phyloP scores from a whole-genome alignment of 2,329 filamentous ascomycete species.

The Amauroascus verrucosus region DNA sequence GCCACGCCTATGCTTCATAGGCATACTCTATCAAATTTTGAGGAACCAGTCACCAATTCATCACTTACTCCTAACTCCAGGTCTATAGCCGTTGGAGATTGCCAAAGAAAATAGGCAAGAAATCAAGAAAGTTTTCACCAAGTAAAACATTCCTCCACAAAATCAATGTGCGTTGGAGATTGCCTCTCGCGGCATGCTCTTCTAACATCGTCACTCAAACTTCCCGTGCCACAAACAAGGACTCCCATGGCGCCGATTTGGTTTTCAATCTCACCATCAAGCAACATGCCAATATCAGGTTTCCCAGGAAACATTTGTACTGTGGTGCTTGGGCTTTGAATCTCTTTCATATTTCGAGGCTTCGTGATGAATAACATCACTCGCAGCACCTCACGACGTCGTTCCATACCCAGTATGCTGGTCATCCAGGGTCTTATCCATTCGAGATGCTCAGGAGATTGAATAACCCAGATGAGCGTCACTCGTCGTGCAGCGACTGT shows the following conservation, averaged over 20 bases:
- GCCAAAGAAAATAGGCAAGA: background rate
- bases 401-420: slow-evolving; percentile 64
- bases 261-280: slow-evolving; percentile 69
- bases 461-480: slow-evolving; percentile 84
- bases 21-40: too few relatives aligned
- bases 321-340: slow-evolving; percentile 62
- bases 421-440: slow-evolving; percentile 88
- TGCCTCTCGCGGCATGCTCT: slow-evolving; percentile 56
- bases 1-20: background rate
- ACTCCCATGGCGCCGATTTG: slow-evolving; percentile 85
- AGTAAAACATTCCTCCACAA: slow-evolving; percentile 64
- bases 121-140: too few relatives aligned
- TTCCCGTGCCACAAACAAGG: slow-evolving; percentile 66
- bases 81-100: background rate
- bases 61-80: background rate
- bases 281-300: slow-evolving; percentile 68
- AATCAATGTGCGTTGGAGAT: slow-evolving; percentile 54
- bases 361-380: slow-evolving; percentile 86
- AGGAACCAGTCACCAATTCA: background rate
- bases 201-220: slow-evolving; percentile 64
- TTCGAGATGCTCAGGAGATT: slow-evolving; percentile 77
- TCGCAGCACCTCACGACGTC: slow-evolving; percentile 69
- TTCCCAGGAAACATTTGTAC: slow-evolving; percentile 89
- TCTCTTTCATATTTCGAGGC: slow-evolving; percentile 72
- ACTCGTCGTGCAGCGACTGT: slow-evolving; percentile 72